Evolutionary conservation across 139 green algal species (phyloP), one percentile per base, ranked within the genome.

Genomic region (Coelastrella sp.): DNA sequence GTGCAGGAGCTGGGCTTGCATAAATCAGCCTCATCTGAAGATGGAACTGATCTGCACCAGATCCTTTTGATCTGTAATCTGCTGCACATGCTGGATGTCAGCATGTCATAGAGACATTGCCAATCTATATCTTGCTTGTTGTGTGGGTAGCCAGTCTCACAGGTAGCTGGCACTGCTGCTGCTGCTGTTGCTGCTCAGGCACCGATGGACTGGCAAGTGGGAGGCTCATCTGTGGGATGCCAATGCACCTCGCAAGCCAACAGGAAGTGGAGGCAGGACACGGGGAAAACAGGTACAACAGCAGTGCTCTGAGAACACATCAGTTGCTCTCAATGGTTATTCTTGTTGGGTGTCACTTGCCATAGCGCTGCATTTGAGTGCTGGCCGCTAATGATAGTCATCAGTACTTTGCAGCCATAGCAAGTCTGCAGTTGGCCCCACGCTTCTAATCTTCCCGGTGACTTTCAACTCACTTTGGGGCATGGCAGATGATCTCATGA

Each of bases 141-240:
- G 63, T 70, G 14, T 70, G 14, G 11, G 63, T 11, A 78, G 12
- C 20, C 70, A 35, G 9, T 58, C 25, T 80, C n/a, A 58, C 14
- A 17, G 6, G 24, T 11, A 70, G 11, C 61, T 70, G 12, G 63
- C 5, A 19, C 74, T 84, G 78, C 78, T 84, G 35, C 27, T 66
- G 19, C 78, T 84, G 78, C 35, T 66, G 35, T 10, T 58, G 35
- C 78, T 84, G 27, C 35, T n/a, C 88, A 95, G 90, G 74, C 96
- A 98, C 86, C 91, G 91, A 17, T 95, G 95, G 74, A 98, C 96
- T 0, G 92, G 91, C 0, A 94, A 95, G 57, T 98, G 79, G 61
- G 96, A 98, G 89, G 95, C 96, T 0, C 96, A 98, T 81, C 93
- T 97, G 22, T 98, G 96, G 96, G 95, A 98, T 83, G 85, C 90